Evolutionary conservation across 163 green algal genomes (phyloP), one percentile per base, ranked within the genome.

Genomic region (Scenedesmus sp.): DNA sequence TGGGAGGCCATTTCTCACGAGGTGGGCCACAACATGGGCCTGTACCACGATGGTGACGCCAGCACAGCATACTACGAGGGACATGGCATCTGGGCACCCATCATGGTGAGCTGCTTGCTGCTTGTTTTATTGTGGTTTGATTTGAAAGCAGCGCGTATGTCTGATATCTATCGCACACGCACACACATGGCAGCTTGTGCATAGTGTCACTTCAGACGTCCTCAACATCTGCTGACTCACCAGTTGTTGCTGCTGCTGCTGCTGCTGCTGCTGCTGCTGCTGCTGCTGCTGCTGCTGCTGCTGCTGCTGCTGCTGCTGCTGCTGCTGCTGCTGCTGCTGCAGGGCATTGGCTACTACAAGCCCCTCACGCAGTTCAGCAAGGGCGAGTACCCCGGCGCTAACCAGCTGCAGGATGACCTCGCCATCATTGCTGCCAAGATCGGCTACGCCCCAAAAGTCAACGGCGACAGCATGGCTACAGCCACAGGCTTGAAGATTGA

Each of bases 301-400:
- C n/a, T n/a, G n/a, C n/a, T n/a, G n/a, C n/a, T n/a, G n/a, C n/a
- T n/a, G n/a, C n/a, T n/a, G 18, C 26, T 82, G 26, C 76, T 59
- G 34, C 76, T 57, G 26, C 76, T 84, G 76, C 34, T 84, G 76
- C 9, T 84, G 46, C 34, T 59, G 26, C 10, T 84, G 76, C 76
- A 59, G 76, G 34, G 76, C 13, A 26, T 84, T n/a, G 34, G 76
- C 34, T 84, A 92, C 82, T 89, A 92, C 52, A 92, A 79, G 56
- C 34, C 60, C 34, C 67, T 92, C 1, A 84, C 89, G 1, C 83
- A 88, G 18, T 92, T 34, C 13, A 82, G 66, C n/a, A 92, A 89
- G 66, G 89, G 89, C 20, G 89, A 92, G 56, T 92, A 89, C 82
- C n/a, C n/a, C 6, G 60, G 60, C 54, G 60, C 89, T 23, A 92